phyloP scores from a whole-genome alignment of 2,329 filamentous ascomycete species.

The Aspergillus nomiae region DNA sequence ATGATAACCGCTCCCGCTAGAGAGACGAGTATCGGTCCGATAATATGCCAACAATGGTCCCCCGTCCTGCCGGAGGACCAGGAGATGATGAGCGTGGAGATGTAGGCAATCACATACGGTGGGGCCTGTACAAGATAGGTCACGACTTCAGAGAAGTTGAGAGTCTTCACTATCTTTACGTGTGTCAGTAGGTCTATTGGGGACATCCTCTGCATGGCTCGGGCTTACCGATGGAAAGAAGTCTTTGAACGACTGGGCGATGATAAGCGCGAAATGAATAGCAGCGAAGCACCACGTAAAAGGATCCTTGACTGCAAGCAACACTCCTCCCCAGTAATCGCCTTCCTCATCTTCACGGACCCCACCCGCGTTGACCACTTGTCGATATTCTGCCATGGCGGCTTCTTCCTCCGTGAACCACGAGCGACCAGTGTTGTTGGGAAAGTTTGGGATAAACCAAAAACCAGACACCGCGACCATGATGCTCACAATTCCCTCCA shows the following conservation, averaged over 20 bases:
- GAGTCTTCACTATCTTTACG: neutral
- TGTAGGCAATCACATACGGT: neutral
- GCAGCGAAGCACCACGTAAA: neutral
- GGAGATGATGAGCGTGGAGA: neutral
- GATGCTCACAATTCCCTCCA: neutral
- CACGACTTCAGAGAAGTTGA: neutral
- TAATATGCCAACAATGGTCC: slow-evolving; percentile 8
- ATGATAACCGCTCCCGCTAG: slow-evolving; percentile 12
- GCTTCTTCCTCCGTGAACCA: neutral
- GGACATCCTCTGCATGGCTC: neutral
- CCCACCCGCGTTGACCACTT: neutral
- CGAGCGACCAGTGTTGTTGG: neutral
- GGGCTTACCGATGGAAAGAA: neutral
- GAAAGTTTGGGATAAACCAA: neutral
- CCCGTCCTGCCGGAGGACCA: neutral
- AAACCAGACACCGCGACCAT: neutral
- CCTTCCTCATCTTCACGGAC: neutral
- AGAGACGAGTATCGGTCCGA: slow-evolving; percentile 8
- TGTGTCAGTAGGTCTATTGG: neutral
- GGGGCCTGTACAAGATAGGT: neutral
- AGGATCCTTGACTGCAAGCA: neutral
- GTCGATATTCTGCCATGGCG: neutral
- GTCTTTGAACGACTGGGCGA: neutral
- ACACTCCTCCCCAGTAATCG: neutral
- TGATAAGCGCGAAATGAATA: neutral